Percentiles rank a stretch among this genome's conserved stretches.
phyloP scores from a whole-genome alignment of 805 yeast species.

The Candida hispaniensis region DNA sequence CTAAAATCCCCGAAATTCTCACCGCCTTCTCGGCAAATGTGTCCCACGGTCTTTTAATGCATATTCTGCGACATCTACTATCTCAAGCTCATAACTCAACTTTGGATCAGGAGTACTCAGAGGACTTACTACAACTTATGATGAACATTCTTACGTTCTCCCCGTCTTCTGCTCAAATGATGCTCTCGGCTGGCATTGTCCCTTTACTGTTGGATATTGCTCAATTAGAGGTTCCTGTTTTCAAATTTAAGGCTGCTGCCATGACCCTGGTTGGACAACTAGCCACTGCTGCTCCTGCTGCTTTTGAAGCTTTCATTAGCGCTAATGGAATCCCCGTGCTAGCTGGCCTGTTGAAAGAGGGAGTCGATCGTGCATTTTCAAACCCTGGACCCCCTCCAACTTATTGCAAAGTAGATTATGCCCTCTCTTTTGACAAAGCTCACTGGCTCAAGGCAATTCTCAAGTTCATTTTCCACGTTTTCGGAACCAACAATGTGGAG shows the following conservation, averaged over 20 bases:
- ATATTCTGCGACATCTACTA: conserved; percentile 53
- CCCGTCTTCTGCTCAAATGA: conserved; percentile 38
- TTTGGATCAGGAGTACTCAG: conserved; percentile 39
- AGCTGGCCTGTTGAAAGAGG: conserved; percentile 50
- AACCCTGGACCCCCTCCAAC: conserved; percentile 38
- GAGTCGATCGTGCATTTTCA: conserved; percentile 49
- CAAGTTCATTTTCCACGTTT: conserved; percentile 50
- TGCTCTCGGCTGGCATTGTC: conserved; percentile 68
- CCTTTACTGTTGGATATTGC: conserved; percentile 55
- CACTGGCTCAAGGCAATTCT: conserved; percentile 47
- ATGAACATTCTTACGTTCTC: conserved; percentile 47
- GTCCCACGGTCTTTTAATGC: conserved; percentile 72
- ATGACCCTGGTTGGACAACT: conserved; percentile 43
- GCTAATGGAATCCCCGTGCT: conserved; percentile 54
- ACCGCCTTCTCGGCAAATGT: conserved; percentile 77
- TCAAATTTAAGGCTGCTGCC: conserved; percentile 53
- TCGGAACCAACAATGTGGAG: conserved; percentile 67
- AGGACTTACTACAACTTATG: conserved; percentile 47
- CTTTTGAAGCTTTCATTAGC: conserved; percentile 51
- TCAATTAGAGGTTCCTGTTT: conserved; percentile 38
- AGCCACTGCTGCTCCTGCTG: conserved; percentile 31
- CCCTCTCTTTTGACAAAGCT: conserved; percentile 23
- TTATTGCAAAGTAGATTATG: conserved; percentile 35
- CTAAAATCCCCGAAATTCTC: conserved; percentile 67
- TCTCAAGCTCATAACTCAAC: conserved; percentile 29